phyloP scores from a whole-genome alignment of 2,329 filamentous ascomycete species.

The Berkeleyomyces rouxiae region DNA sequence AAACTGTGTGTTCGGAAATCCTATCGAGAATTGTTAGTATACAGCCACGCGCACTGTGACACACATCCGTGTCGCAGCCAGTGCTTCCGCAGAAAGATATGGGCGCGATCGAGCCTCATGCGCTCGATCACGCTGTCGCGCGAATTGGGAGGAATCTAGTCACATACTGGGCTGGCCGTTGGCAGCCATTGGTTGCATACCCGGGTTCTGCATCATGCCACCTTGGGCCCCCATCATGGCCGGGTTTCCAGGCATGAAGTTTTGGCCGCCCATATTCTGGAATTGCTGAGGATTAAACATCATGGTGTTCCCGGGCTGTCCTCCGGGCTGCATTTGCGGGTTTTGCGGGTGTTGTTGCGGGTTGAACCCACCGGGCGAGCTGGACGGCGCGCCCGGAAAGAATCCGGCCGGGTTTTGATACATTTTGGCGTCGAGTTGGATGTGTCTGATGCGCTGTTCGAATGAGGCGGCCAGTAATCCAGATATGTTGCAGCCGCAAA shows the following conservation, averaged over 20 bases:
- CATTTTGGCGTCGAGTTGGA: background rate
- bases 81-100: background rate
- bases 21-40: background rate
- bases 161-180: constrained; percentile 25
- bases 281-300: constrained; percentile 13
- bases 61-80: background rate
- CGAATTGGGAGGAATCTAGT: background rate
- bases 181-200: constrained; percentile 40
- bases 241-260: constrained; percentile 30
- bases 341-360: constrained; percentile 10
- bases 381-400: constrained; percentile 9
- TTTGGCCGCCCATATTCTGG: constrained; percentile 31
- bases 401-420: constrained; percentile 12
- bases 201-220: constrained; percentile 47
- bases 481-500: no score
- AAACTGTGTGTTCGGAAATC: constrained; percentile 9
- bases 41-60: background rate
- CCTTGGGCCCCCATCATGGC: constrained; percentile 40
- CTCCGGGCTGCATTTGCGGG: constrained; percentile 9
- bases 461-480: no score
- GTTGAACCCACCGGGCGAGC: constrained; percentile 9
- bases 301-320: constrained; percentile 11
- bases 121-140: background rate
- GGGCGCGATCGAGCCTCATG: background rate
- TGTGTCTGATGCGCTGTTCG: background rate